Evolutionary conservation across 2,329 filamentous ascomycete species (phyloP).

Genomic region (Sclerotinia glacialis): DNA sequence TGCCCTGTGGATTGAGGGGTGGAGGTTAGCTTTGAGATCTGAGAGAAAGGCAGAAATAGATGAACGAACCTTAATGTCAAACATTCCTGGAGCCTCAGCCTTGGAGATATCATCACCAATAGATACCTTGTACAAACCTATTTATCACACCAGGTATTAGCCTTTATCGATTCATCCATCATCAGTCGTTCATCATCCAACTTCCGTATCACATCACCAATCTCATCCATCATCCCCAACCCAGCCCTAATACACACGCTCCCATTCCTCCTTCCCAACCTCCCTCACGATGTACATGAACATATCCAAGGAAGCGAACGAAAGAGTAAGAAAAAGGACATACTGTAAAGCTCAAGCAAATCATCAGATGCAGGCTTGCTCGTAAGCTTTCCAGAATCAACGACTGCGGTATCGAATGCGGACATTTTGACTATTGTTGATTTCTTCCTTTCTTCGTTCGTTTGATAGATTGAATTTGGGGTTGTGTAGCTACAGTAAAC

Average conservation of each 20-base stretch:
- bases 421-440: conserved; percentile 9
- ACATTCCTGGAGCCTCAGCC: conserved; percentile 62
- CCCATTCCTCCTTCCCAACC: neutral
- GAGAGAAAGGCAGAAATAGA: neutral
- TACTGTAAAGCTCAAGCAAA: conserved; percentile 49
- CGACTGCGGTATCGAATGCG: conserved; percentile 54
- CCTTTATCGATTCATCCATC: neutral
- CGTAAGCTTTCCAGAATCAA: conserved; percentile 66
- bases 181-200: neutral
- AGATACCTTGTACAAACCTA: conserved; percentile 59
- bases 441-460: neutral
- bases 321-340: neutral
- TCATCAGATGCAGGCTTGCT: conserved; percentile 62
- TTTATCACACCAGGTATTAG: conserved; percentile 5
- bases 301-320: neutral
- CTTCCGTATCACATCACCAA: neutral
- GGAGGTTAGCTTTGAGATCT: neutral
- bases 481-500: neutral
- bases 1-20: conserved; percentile 48
- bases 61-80: conserved; percentile 59
- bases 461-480: neutral
- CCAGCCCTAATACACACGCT: neutral
- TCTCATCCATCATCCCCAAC: neutral
- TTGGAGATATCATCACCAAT: conserved; percentile 55
- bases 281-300: neutral